phyloP scores from a whole-genome alignment of 2,329 filamentous ascomycete genomes.

The Fusarium heterosporum region DNA sequence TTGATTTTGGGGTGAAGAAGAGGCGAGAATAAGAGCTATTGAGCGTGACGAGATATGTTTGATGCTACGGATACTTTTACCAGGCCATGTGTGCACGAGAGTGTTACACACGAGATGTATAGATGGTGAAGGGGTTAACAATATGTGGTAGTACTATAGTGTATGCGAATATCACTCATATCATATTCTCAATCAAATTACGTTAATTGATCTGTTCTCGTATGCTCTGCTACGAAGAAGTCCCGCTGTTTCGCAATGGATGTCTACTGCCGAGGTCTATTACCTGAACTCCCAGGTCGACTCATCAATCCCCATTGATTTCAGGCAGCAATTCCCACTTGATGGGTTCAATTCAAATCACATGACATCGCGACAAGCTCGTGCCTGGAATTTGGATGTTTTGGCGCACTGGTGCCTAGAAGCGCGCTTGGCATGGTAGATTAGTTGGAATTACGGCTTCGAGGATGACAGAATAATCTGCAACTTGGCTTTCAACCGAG shows the following conservation, averaged over 20 bases:
- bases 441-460: background rate
- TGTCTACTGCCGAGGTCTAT: background rate
- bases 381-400: constrained; percentile 22
- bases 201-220: background rate
- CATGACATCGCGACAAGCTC: constrained; percentile 47
- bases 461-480: constrained; percentile 22
- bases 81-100: background rate
- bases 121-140: background rate
- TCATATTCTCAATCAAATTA: background rate
- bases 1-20: background rate
- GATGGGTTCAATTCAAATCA: constrained; percentile 24
- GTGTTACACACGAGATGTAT: background rate
- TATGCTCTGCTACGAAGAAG: background rate
- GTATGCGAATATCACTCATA: background rate
- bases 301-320: constrained; percentile 11
- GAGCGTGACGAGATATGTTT: background rate
- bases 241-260: background rate
- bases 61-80: background rate
- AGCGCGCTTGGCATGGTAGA: constrained; percentile 22
- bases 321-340: constrained; percentile 36
- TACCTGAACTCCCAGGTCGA: constrained; percentile 8
- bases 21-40: background rate
- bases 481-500: background rate
- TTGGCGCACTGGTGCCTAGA: constrained; percentile 46
- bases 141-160: background rate